Evolutionary conservation across 108 stramenopile genomes (phyloP).

Genomic region (Cyclotella atomus): DNA sequence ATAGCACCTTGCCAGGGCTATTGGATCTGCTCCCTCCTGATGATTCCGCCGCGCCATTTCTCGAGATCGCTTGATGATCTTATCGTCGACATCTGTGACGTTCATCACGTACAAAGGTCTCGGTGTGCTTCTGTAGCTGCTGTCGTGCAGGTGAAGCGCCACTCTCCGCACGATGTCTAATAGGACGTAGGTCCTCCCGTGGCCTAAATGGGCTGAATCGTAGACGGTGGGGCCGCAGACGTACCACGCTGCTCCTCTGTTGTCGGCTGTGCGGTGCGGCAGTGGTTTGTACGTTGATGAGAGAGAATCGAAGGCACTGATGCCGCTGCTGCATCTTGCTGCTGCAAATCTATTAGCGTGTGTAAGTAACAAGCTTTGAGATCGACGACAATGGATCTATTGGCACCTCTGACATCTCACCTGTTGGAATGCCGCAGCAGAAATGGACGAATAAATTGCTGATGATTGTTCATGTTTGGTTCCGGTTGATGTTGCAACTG

Average conservation of each 20-base stretch:
- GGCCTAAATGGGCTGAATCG: slow-evolving; percentile 95
- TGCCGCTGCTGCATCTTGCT: slow-evolving; percentile 5
- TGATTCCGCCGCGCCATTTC: no score
- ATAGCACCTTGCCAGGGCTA: slow-evolving; percentile 64
- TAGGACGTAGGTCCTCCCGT: slow-evolving; percentile 94
- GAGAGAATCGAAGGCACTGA: slow-evolving; percentile 35
- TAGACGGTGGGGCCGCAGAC: slow-evolving; percentile 99
- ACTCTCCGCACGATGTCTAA: slow-evolving; percentile 95
- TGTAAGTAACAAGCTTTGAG: no score
- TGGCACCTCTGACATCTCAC: no score
- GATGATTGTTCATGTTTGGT: no score
- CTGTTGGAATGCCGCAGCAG: no score
- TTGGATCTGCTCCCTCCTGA: slow-evolving; percentile 58
- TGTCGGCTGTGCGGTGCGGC: background rate
- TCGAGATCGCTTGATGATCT: slow-evolving; percentile 79
- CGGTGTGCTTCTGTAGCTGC: slow-evolving; percentile 2
- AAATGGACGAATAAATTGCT: no score
- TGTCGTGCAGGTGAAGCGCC: slow-evolving; percentile 55
- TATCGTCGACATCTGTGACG: slow-evolving; percentile 99
- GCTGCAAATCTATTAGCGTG: background rate
- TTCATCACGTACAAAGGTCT: slow-evolving; percentile 84
- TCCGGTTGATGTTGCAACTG: no score
- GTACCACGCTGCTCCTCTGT: slow-evolving; percentile 84
- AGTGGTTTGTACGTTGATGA: slow-evolving; percentile 9
- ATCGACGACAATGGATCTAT: no score